A percentile compares a stretch with the other conserved stretches of the same genome.
Evolutionary conservation across 176 grass and related monocot genomes (phyloP).

Genomic region (Luzula sylvatica): DNA sequence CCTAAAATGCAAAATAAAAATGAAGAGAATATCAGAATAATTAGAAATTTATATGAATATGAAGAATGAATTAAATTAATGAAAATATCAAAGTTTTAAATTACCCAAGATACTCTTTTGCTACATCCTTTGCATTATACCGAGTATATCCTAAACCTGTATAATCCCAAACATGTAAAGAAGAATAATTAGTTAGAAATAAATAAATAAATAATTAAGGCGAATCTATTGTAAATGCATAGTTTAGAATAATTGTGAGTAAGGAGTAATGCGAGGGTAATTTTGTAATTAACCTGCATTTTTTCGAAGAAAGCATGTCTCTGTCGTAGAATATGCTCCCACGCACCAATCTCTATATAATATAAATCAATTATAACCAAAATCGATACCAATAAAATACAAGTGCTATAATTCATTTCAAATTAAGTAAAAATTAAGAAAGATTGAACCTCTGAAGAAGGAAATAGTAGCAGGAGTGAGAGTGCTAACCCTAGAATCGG

Average conservation of each 20-base stretch:
- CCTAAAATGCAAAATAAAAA: slow-evolving; percentile 33
- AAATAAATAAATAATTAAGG: slow-evolving; percentile 11
- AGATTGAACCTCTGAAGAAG: slow-evolving; percentile 58
- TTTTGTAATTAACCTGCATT: slow-evolving; percentile 64
- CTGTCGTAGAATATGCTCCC: slow-evolving; percentile 89
- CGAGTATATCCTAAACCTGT: slow-evolving; percentile 89
- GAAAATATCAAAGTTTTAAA: background rate
- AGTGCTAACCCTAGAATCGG: slow-evolving; percentile 86
- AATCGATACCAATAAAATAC: background rate
- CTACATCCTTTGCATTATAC: slow-evolving; percentile 83
- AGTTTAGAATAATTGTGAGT: slow-evolving; percentile 14
- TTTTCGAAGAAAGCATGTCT: slow-evolving; percentile 87
- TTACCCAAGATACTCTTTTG: slow-evolving; percentile 88
- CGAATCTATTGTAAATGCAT: too few relatives aligned
- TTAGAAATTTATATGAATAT: background rate
- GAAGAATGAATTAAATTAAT: background rate
- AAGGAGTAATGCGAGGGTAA: background rate
- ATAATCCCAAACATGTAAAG: slow-evolving; percentile 88
- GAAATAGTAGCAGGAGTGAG: slow-evolving; percentile 83
- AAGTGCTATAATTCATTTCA: background rate
- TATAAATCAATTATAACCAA: too few relatives aligned
- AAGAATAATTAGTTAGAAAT: background rate
- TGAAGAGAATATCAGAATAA: background rate
- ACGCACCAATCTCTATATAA: slow-evolving; percentile 90
- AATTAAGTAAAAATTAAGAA: background rate